Evolutionary conservation across 2,329 filamentous ascomycete genomes (phyloP), one percentile per base, ranked within the genome.

Genomic region (Aspergillus versicolor): DNA sequence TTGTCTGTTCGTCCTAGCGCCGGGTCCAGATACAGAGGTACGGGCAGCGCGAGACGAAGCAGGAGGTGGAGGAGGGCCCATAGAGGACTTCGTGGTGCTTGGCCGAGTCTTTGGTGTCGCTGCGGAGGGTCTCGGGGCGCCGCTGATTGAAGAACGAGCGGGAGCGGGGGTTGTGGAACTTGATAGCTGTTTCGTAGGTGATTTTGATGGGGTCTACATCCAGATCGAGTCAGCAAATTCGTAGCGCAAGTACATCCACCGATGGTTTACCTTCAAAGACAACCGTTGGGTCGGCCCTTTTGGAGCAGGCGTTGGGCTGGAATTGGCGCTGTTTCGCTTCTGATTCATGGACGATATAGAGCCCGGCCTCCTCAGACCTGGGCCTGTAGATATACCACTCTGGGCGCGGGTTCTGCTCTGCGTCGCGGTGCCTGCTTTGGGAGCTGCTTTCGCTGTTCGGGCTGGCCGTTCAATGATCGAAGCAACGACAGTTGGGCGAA

Each of bases 101-200:
- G 84, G 76, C 46, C 88, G 82, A 49, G 83, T 69, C 66, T 82
- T 88, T 5, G 75, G 61, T 47, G 73, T 69, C 5, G 64, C 74
- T 51, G 48, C 73, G 73, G 41, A 86, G 83, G 12, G 88, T 84
- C 21, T 88, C 72, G 24, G 82, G 79, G 48, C 52, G 73, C 78
- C 38, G 73, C 80, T 45, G 59, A 66, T 59, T 32, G 73, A 70
- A 1, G 68, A 61, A 30, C 79, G 74, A 58, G 69, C 64, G 13
- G 75, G 85, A 11, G 84, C 84, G 1, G 88, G 86, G 2, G 87
- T 75, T 2, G 85, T 79, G 17, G 75, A 76, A 12, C 75, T 78
- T 9, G 67, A 63, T n/a, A 89, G 72, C 65, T 90, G 88, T 69
- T 94, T 94, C 3, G 88, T 90, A 2, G 90, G 90, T 1, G 89